These are phyloP conservation scores for Cavenderia fasciculata DNA, from an alignment of 78 protist species.

Conservation along the genomic window DNA sequence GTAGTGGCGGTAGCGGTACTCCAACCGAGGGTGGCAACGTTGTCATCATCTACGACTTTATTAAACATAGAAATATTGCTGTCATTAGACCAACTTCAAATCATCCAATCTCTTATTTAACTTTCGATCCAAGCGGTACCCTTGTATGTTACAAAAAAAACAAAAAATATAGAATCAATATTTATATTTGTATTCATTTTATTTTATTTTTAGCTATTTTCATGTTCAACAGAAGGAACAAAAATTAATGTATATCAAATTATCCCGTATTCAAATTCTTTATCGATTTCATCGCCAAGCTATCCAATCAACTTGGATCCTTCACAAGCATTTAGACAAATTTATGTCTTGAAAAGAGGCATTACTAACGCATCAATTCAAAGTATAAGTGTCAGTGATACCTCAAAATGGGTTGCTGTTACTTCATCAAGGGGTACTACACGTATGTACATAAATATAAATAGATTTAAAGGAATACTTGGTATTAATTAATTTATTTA, in stretches of 20 bases:
- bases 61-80: slow-evolving; percentile 26
- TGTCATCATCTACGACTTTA: slow-evolving; percentile 39
- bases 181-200: neutral
- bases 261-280: slow-evolving; percentile 59
- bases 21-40: slow-evolving; percentile 26
- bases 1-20: neutral
- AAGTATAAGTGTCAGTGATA: slow-evolving; percentile 57
- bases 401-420: slow-evolving; percentile 64
- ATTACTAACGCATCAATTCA: slow-evolving; percentile 75
- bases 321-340: slow-evolving; percentile 43
- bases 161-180: neutral
- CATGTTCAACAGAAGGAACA: slow-evolving; percentile 69
- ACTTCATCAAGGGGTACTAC: slow-evolving; percentile 71
- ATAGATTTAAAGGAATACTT: neutral
- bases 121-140: slow-evolving; percentile 70
- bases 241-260: slow-evolving; percentile 53
- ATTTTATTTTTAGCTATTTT: slow-evolving; percentile 8
- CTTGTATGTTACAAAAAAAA: slow-evolving; percentile 1
- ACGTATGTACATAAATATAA: too few species aligned
- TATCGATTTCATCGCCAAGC: slow-evolving; percentile 34
- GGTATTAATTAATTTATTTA: neutral
- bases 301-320: slow-evolving; percentile 7
- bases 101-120: slow-evolving; percentile 62
- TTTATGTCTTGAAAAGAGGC: slow-evolving; percentile 75
- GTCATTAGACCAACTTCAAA: slow-evolving; percentile 54